phyloP scores from a whole-genome alignment of 352 stramenopile genomes.

The Peronospora destructor region DNA sequence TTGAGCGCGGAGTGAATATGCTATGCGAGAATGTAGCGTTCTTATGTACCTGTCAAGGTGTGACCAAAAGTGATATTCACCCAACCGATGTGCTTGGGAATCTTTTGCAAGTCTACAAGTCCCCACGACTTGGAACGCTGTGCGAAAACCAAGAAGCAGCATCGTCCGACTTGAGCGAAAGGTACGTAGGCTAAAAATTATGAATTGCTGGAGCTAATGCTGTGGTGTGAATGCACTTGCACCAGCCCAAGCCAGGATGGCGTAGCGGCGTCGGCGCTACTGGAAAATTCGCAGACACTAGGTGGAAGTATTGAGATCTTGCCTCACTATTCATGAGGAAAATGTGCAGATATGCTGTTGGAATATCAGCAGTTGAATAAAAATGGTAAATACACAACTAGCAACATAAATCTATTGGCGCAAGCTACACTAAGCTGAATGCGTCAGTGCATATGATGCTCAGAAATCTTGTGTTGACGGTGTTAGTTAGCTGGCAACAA shows the following conservation, averaged over 20 bases:
- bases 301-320: slow-evolving; percentile 53
- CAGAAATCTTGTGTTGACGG: slow-evolving; percentile 8
- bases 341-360: neutral
- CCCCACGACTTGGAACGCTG: slow-evolving; percentile 30
- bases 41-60: slow-evolving; percentile 47
- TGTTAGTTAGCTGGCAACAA: neutral
- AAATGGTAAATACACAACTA: slow-evolving; percentile 16
- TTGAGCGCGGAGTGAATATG: slow-evolving; percentile 67
- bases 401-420: slow-evolving; percentile 28
- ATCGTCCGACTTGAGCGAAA: slow-evolving; percentile 13
- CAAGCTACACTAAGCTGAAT: slow-evolving; percentile 18
- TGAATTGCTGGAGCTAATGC: neutral
- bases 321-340: slow-evolving; percentile 47
- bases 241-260: slow-evolving; percentile 2
- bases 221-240: neutral
- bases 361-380: slow-evolving; percentile 26
- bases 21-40: slow-evolving; percentile 71
- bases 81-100: slow-evolving; percentile 61
- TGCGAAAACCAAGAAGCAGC: slow-evolving; percentile 29
- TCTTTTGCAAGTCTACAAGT: slow-evolving; percentile 49
- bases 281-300: slow-evolving; percentile 47
- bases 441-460: slow-evolving; percentile 8
- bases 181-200: slow-evolving; percentile 7
- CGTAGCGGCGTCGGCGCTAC: slow-evolving; percentile 22
- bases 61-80: slow-evolving; percentile 31